Conservation (phyloP, 305 asterid species). For the Rubia tinctorum region DNA sequence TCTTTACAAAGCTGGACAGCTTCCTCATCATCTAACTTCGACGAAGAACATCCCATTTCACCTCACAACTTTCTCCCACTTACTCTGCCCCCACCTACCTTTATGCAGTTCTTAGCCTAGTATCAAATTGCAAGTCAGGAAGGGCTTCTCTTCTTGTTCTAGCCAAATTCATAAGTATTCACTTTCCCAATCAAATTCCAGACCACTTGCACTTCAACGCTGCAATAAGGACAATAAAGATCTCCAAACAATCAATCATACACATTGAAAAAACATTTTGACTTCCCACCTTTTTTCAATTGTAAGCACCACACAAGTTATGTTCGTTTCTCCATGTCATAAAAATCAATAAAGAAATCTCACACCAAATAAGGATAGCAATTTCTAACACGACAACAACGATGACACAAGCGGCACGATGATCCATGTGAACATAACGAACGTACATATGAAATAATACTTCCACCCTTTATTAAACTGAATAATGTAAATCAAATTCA, state of each 20-base stretch:
- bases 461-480: no score
- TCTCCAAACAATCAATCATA: background rate
- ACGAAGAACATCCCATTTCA: conserved; percentile 93
- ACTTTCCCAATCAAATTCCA: conserved; percentile 18
- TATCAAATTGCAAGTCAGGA: conserved; percentile 42
- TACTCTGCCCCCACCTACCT: background rate
- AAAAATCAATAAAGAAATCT: background rate
- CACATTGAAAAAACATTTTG: no score
- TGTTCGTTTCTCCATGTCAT: background rate
- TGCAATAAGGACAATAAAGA: conserved; percentile 18
- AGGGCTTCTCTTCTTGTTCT: conserved; percentile 32
- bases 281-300: conserved; percentile 24
- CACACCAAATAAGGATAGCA: background rate
- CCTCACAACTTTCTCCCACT: conserved; percentile 16
- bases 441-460: background rate
- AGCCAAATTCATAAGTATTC: conserved; percentile 53
- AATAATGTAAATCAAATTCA: background rate
- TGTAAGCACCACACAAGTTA: conserved; percentile 11
- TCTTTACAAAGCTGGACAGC: conserved; percentile 88
- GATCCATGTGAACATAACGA: background rate
- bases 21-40: conserved; percentile 93
- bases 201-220: conserved; percentile 17
- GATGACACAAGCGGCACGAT: no score
- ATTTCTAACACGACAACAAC: no score
- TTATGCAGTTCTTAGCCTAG: conserved; percentile 44